phyloP scores from a whole-genome alignment of 2,329 filamentous ascomycete species.

The Mycosphaerella arachidis region DNA sequence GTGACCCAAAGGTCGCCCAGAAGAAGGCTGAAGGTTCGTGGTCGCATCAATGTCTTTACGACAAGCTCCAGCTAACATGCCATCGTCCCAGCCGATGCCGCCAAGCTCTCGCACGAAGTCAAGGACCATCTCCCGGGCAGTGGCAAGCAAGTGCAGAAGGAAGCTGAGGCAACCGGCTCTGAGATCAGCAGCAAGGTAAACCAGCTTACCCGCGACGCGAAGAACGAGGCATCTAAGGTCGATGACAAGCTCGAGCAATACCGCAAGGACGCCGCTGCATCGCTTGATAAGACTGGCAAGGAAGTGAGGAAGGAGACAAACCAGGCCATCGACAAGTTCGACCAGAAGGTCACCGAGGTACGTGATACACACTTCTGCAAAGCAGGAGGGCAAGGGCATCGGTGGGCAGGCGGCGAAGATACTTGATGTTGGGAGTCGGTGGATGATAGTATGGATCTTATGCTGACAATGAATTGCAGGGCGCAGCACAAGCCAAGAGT shows the following conservation, averaged over 20 bases:
- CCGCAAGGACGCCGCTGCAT: slow-evolving; percentile 47
- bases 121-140: slow-evolving; percentile 62
- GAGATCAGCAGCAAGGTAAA: slow-evolving; percentile 58
- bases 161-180: slow-evolving; percentile 35
- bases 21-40: slow-evolving; percentile 76
- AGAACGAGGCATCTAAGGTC: slow-evolving; percentile 40
- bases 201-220: slow-evolving; percentile 60
- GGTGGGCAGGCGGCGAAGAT: slow-evolving; percentile 12
- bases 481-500: slow-evolving; percentile 75
- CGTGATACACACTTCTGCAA: slow-evolving; percentile 19
- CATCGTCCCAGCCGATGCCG: slow-evolving; percentile 63
- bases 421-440: background rate
- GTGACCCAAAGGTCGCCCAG: slow-evolving; percentile 74
- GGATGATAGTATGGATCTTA: background rate
- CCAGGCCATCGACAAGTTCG: slow-evolving; percentile 67
- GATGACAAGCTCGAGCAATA: slow-evolving; percentile 26
- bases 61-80: background rate
- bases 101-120: slow-evolving; percentile 62
- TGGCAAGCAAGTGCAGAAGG: slow-evolving; percentile 59
- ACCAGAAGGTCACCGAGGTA: slow-evolving; percentile 62
- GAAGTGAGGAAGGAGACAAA: slow-evolving; percentile 40
- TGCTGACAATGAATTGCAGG: slow-evolving; percentile 40
- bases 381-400: slow-evolving; percentile 17
- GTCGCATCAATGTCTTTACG: background rate
- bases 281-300: slow-evolving; percentile 58